These are phyloP conservation scores for Articulospora tetracladia DNA, from an alignment of 495 filamentous ascomycete genomes.

Conservation along the genomic window DNA sequence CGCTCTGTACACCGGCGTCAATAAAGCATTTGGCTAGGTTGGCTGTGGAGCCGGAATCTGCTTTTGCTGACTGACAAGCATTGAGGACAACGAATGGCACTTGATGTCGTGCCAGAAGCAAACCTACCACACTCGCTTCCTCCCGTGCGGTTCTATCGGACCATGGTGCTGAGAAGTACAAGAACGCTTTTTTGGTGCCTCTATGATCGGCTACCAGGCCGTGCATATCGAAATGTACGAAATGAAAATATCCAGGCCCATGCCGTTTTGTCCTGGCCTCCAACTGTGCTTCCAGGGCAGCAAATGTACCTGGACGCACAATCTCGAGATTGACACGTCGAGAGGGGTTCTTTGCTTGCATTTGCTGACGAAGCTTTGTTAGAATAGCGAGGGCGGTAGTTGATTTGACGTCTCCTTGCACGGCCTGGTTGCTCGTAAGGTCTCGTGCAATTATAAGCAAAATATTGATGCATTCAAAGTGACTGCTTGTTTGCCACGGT, in stretches of 20 bases:
- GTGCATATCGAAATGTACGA: slow-evolving; percentile 10
- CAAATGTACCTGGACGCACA: slow-evolving; percentile 5
- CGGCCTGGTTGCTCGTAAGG: background rate
- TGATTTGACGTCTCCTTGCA: slow-evolving; percentile 2
- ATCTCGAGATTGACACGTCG: slow-evolving; percentile 1
- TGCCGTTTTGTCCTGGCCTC: background rate
- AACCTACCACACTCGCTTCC: background rate
- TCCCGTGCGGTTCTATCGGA: background rate
- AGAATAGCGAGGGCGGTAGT: background rate
- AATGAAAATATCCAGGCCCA: slow-evolving; percentile 6
- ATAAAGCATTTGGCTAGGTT: slow-evolving; percentile 7
- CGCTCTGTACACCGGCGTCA: background rate
- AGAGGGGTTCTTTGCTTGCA: background rate
- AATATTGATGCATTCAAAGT: background rate
- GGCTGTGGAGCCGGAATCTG: slow-evolving; percentile 1
- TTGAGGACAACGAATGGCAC: slow-evolving; percentile 2
- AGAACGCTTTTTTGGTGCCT: background rate
- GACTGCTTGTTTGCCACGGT: slow-evolving; percentile 1
- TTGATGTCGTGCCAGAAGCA: background rate
- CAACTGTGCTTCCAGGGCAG: background rate
- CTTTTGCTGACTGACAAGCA: slow-evolving; percentile 11
- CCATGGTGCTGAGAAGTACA: background rate
- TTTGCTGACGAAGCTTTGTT: background rate
- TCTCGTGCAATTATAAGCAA: slow-evolving; percentile 1
- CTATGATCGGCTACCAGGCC: background rate